Evolutionary conservation across 345 rosid genomes (phyloP).

Genomic region (Geranium brycei): DNA sequence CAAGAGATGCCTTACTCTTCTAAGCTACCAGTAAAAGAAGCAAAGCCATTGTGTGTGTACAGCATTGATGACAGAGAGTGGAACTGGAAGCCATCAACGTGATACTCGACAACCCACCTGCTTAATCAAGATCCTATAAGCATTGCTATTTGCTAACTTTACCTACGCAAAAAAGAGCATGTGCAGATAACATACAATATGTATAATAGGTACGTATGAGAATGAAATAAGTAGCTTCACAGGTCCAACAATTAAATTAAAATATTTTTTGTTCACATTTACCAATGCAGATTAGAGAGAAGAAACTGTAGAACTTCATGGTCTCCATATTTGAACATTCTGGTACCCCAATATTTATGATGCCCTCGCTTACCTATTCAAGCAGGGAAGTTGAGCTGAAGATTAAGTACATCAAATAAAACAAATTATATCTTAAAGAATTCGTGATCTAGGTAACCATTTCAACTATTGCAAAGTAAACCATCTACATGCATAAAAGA

Average conservation of each 20-base stretch:
- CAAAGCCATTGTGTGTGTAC: slow-evolving; percentile 91
- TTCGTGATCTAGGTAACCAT: too few relatives aligned
- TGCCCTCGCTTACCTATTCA: slow-evolving; percentile 80
- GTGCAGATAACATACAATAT: neutral
- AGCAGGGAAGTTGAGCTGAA: slow-evolving; percentile 3
- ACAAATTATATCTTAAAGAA: neutral
- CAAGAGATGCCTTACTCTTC: slow-evolving; percentile 67
- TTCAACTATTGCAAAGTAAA: too few relatives aligned
- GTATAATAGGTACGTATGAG: neutral
- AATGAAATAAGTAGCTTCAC: neutral
- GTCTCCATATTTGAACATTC: slow-evolving; percentile 92
- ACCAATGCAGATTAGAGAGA: slow-evolving; percentile 92
- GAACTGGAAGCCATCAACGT: slow-evolving; percentile 85
- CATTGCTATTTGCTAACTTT: slow-evolving; percentile 8
- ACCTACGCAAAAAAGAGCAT: slow-evolving; percentile 5
- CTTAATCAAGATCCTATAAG: slow-evolving; percentile 22
- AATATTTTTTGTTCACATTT: slow-evolving; percentile 15
- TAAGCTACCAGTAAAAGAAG: slow-evolving; percentile 56
- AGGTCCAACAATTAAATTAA: slow-evolving; percentile 4
- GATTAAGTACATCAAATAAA: slow-evolving; percentile 3
- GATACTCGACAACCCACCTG: slow-evolving; percentile 95
- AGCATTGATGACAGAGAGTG: slow-evolving; percentile 93
- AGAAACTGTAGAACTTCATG: slow-evolving; percentile 83
- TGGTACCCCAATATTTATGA: slow-evolving; percentile 94
- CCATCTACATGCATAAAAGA: too few relatives aligned